Evolutionary conservation across 164 flowering plant species (phyloP), one percentile per base, ranked within the genome.

Genomic region (Macadamia tetraphylla): DNA sequence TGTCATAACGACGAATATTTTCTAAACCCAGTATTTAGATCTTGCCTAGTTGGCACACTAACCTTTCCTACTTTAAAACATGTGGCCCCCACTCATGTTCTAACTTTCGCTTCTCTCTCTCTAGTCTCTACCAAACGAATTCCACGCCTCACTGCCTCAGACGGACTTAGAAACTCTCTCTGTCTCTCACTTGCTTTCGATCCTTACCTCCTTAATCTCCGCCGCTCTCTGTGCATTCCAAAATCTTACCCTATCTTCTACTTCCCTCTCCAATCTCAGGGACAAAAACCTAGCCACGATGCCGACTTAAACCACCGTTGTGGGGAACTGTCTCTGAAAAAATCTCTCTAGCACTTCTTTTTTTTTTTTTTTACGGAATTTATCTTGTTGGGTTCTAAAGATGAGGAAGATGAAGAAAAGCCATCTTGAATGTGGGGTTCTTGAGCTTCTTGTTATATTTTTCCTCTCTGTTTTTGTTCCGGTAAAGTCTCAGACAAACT

Each of bases 381-480:
- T 46, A 1, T 35, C 49, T 32, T 12, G 29, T 15, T 42, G 2
- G 57, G 57, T 46, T 15, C 46, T 18, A 65, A 43, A 1, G 35
- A 31, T 55, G 63, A 53, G 70, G 67, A 46, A 58, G 35, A 74
- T 59, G 81, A 75, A 48, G 71, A 65, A 63, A 66, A 71, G 64
- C 59, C 60, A 62, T 68, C 52, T 67, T 53, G 68, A 65, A 67
- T 48, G 48, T 14, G 35, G 66, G 64, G 44, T 57, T 66, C 30
- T 46, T 31, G 1, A 18, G 44, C 29, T 65, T 18, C 2, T 63
- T 42, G 6, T 44, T 31, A 52, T n/a, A 32, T 32, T 13, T 12
- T 49, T 62, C 0, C 29, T 65, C 46, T 30, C 67, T 0, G 55
- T 61, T 6, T 44, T 68, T 35, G 4, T 49, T 8, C 35, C 40